Base-by-base conservation (phyloP, 1,139 yeast species). In the Protomyces inundatus region DNA sequence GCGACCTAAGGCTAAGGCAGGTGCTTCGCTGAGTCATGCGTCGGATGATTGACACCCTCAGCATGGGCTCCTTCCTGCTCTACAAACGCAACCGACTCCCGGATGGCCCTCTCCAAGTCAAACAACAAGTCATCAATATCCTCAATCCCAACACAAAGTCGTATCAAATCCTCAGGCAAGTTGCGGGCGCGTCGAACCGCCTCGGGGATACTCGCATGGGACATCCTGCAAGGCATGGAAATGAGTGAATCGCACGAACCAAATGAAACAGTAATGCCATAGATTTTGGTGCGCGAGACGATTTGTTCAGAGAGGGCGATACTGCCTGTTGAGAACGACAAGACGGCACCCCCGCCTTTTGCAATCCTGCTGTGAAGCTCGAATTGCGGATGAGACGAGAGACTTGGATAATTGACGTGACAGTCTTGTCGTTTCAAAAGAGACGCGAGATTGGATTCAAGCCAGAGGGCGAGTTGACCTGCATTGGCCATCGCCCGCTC, bases 211-310 rank as follows among this genome's bases (percentile, higher is more conserved):
- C 96, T 96, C 65, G 95, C 95, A 73, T 89, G 96, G 70, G 96
- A 89, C 96, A 89, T 89, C 9, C 55, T 59, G 63, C 96, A 95
- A 61, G 96, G 96, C 61, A 89, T 93, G 77, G 64, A 58, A 66
- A 91, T 89, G 71, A 91, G 80, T 23, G 96, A 88, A 76, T 90
- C 89, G 65, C 91, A 97, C 74, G 96, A 88, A 23, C 98, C 98
- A 76, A 91, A 91, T 4, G 96, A 88, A 3, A 91, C 97, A 7
- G 96, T 89, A 69, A 91, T 90, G 46, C 93, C 90, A 79, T 88
- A 91, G 54, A 91, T 79, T 65, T 85, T 84, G 9, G 91, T 84
- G 61, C 80, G 79, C 70, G 88, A 93, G 33, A 90, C 93, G 67
- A 91, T 85, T 66, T 81, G 80, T 73, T 88, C 93, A 54, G 88